Percentiles rank a stretch among this genome's conserved stretches.
Conservation (phyloP, 805 yeast species). For the Candida anglica region DNA sequence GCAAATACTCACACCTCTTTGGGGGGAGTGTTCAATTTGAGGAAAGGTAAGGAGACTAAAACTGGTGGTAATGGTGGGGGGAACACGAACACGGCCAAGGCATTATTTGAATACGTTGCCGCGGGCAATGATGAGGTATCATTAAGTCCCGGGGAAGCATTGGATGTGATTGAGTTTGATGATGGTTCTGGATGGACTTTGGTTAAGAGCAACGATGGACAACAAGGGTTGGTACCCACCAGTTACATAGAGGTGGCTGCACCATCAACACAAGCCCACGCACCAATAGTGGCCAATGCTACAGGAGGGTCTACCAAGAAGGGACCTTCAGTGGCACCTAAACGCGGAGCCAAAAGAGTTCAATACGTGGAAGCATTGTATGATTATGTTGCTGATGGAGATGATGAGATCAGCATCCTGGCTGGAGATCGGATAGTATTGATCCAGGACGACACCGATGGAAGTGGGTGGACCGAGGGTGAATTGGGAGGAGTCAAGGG, state of each 20-base stretch:
- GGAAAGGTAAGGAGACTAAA: conserved; percentile 28
- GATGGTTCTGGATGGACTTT: conserved; percentile 94
- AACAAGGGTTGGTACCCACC: conserved; percentile 81
- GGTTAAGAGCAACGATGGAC: conserved; percentile 44
- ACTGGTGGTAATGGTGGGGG: conserved; percentile 12
- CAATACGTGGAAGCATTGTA: conserved; percentile 66
- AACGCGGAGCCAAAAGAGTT: conserved; percentile 64
- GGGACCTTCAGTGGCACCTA: conserved; percentile 81
- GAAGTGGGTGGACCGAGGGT: conserved; percentile 96
- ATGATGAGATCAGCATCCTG: conserved; percentile 67
- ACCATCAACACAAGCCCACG: no score
- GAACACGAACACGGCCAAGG: conserved; percentile 36
- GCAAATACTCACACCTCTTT: conserved; percentile 25
- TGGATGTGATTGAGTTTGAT: conserved; percentile 61
- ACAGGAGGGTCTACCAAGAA: conserved; percentile 26
- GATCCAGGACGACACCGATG: conserved; percentile 51
- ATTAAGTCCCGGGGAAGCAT: conserved; percentile 55
- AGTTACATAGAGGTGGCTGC: conserved; percentile 52
- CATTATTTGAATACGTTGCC: conserved; percentile 62
- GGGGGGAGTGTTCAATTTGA: conserved; percentile 34
- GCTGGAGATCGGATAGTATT: conserved; percentile 75
- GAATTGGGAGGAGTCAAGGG: conserved; percentile 43
- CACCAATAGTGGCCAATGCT: conserved; percentile 6
- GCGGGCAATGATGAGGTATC: conserved; percentile 73
- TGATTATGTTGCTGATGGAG: conserved; percentile 74